Base-by-base conservation (phyloP, 2,329 filamentous ascomycete species). In the Diplodia scrobiculata region DNA sequence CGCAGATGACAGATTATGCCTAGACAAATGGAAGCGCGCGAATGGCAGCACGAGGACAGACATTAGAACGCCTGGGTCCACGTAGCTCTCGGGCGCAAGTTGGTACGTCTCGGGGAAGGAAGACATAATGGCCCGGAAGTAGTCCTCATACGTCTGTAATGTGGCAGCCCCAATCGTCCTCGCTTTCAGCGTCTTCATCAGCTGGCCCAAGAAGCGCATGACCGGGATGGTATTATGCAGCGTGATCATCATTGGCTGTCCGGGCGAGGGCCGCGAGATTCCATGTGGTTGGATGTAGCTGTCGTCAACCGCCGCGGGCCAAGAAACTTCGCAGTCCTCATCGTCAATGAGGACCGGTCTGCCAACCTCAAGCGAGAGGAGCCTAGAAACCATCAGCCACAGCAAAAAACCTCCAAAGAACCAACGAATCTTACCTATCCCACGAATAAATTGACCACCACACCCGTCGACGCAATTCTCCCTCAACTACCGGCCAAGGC, bases 361-460 rank as follows among this genome's bases (percentile, higher is more conserved):
- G 9, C 91, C 91, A 38, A 92, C 83, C 74, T 97, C 93, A 13
- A 96, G 81, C 0, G 92, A 88, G 59, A 96, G 80, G 29, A 91
- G 84, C 68, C 87, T 89, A 72, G 11, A 45, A n/a, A n/a, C 21
- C 47, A 41, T 48, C 38, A 11, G 21, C 19, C 17, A 50, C 34
- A 9, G 5, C 36, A 14, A 45, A 58, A n/a, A 11, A 17, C 14
- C 5, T 19, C 14, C 13, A 5, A 36, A 36, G 27, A 27, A 14
- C 1, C 45, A 41, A 7, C 10, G 5, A 29, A 11, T 74, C 81
- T 73, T 75, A 88, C 87, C 92, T 87, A 79, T 99, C 95, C 80
- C 93, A 87, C 52, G 92, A 87, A 78, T 98, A 98, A 66, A 97
- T 86, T 14, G 91, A 87, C 92, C 95, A 99, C 94, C 94, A 99